Evolutionary conservation across 2,329 filamentous ascomycete genomes (phyloP).

Genomic region (Didymella pomorum): DNA sequence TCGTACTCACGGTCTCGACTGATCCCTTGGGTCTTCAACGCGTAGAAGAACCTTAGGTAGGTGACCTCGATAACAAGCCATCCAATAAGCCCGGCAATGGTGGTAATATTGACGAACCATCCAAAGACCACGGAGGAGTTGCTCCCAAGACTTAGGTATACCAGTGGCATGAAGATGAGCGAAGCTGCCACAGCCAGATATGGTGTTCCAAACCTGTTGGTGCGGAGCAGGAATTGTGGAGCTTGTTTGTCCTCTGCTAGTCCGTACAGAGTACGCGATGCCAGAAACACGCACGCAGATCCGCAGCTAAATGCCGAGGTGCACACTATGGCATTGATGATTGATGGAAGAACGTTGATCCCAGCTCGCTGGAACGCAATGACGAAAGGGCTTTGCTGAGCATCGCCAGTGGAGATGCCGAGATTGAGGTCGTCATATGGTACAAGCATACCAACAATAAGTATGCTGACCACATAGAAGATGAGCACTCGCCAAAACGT

Average conservation of each 20-base stretch:
- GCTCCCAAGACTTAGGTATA: conserved; percentile 42
- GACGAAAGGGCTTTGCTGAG: conserved; percentile 57
- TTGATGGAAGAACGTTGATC: conserved; percentile 46
- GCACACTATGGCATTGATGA: conserved; percentile 25
- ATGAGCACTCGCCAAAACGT: conserved; percentile 91
- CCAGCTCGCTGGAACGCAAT: conserved; percentile 56
- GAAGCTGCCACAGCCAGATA: not conserved
- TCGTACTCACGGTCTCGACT: not conserved
- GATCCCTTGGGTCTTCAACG: not conserved
- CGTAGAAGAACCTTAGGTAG: not conserved
- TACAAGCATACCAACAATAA: conserved; percentile 52
- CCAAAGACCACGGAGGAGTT: conserved; percentile 59
- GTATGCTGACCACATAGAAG: conserved; percentile 53
- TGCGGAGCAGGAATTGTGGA: not conserved
- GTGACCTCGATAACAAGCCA: conserved; percentile 52
- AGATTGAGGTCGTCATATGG: conserved; percentile 43
- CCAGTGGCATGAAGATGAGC: not conserved
- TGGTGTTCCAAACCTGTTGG: not conserved
- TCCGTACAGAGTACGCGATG: not conserved
- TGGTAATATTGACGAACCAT: conserved; percentile 74
- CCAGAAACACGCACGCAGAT: not conserved
- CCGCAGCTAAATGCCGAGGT: not conserved
- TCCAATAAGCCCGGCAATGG: conserved; percentile 57
- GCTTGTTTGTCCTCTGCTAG: not conserved
- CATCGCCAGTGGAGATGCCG: not conserved